Percentiles rank a stretch among this genome's conserved stretches.
phyloP scores from a whole-genome alignment of 176 grass and related monocot genomes.

The Juncus inflexus region DNA sequence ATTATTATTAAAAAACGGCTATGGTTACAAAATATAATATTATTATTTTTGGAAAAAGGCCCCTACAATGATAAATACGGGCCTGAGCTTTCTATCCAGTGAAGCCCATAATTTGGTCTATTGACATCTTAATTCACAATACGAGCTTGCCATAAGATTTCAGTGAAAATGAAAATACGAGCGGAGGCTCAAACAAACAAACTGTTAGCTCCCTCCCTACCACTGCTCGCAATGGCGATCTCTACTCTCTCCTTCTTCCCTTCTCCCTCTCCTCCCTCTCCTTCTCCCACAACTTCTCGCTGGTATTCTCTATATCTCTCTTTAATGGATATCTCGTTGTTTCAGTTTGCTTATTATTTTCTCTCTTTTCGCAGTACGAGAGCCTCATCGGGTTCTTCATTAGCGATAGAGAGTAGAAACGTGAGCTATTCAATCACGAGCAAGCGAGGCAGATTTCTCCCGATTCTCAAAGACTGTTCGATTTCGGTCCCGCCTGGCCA shows the following conservation, averaged over 20 bases:
- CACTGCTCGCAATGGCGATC: constrained; percentile 24
- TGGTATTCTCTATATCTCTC: neutral
- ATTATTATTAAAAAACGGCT: too few species aligned
- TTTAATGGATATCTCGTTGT: neutral
- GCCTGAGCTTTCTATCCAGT: too few species aligned
- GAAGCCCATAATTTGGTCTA: too few species aligned
- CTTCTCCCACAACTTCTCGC: neutral
- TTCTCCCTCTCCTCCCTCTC: constrained; percentile 1
- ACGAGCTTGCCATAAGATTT: too few species aligned
- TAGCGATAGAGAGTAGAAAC: constrained; percentile 57
- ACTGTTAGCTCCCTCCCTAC: too few species aligned
- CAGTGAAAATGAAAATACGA: too few species aligned
- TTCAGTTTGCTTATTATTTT: neutral
- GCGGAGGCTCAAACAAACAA: too few species aligned
- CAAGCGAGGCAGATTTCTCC: constrained; percentile 36
- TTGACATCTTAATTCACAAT: too few species aligned
- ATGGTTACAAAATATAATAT: too few species aligned
- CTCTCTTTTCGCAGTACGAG: constrained; percentile 16
- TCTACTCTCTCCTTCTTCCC: constrained; percentile 21
- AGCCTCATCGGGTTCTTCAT: neutral
- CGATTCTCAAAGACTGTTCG: constrained; percentile 76
- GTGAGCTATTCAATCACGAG: constrained; percentile 61
- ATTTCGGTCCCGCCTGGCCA: constrained; percentile 57
- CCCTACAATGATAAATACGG: too few species aligned
- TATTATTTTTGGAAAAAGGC: too few species aligned